These are phyloP conservation scores for Ramaria rubella DNA, from an alignment of 768 basidiomycete genomes.

Conservation along the genomic window DNA sequence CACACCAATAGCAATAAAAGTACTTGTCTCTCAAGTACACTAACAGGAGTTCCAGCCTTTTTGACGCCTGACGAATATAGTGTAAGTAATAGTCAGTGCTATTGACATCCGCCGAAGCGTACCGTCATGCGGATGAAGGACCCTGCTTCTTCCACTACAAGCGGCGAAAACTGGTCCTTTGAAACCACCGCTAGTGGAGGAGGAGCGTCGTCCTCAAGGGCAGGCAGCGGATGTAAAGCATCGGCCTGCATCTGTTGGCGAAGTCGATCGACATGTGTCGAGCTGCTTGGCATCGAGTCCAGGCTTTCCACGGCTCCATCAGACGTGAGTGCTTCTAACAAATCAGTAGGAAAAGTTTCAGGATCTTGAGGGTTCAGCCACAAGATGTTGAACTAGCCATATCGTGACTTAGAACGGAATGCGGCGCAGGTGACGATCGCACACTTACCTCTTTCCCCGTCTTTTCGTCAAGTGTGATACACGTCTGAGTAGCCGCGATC, in stretches of 20 bases:
- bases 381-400: constrained; percentile 70
- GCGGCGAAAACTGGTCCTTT: constrained; percentile 22
- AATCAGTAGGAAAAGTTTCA: constrained; percentile 58
- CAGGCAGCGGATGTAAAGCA: constrained; percentile 47
- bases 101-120: constrained; percentile 14
- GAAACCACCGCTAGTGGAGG: constrained; percentile 3
- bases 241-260: constrained; percentile 71
- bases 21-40: constrained; percentile 67
- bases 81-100: constrained; percentile 7
- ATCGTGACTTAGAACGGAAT: constrained; percentile 6
- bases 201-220: constrained; percentile 8
- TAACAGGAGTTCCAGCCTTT: constrained; percentile 61
- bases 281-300: constrained; percentile 12
- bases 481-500: constrained; percentile 67
- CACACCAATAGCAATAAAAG: constrained; percentile 87
- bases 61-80: constrained; percentile 48
- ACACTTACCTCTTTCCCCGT: constrained; percentile 54
- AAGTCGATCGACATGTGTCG: constrained; percentile 41
- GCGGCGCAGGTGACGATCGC: neutral
- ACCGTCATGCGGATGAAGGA: constrained; percentile 66
- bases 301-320: constrained; percentile 17
- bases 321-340: constrained; percentile 47
- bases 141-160: constrained; percentile 58
- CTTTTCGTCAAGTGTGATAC: constrained; percentile 67
- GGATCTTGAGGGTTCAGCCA: constrained; percentile 66